Base-by-base conservation (phyloP, 2,329 filamentous ascomycete species). In the Pseudogymnoascus sp. region DNA sequence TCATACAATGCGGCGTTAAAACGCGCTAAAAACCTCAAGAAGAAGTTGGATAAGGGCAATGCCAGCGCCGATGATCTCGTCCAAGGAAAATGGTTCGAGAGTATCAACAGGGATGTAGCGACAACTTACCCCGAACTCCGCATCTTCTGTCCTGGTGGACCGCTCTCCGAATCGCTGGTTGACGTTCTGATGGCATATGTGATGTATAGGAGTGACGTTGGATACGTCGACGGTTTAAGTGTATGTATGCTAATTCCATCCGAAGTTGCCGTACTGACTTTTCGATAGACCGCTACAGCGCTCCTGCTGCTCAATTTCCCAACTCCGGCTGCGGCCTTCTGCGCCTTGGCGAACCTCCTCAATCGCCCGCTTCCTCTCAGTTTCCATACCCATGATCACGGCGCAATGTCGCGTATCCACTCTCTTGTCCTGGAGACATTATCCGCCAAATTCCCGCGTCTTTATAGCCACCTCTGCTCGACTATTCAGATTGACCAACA, bases 201-300 rank as follows among this genome's bases (percentile, higher is more conserved):
- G 61, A 88, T 91, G 83, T 94, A 94, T 74, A 82, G 90, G 64
- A 87, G 85, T 66, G 90, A 94, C 70, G 88, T 93, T 68, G 88
- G 89, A 64, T 92, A 91, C 69, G 81, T 90, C 62, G 80, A 81
- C 64, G 88, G 89, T 60, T 89, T 87, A 66, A 89, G 91, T 70
- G 86, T 90, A 73, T 33, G 17, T 62, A 44, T 58, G 29, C n/a
- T 31, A 29, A 60, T 10, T n/a, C 47, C 59, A 60, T 44, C 70
- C 64, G 69, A 64, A 61, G 44, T 59, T 54, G 65, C 60, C 9
- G 7, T 8, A 31, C 67, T 71, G 63, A 71, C 67, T 29, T 24
- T 47, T 17, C 35, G 39, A 21, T 62, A 88, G 84, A 86, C 86
- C 21, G 85, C 90, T 65, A 88, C 89, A 1, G 90, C 86, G 0